phyloP scores from a whole-genome alignment of 129 eudicot species.

The Flaveria trinervia region DNA sequence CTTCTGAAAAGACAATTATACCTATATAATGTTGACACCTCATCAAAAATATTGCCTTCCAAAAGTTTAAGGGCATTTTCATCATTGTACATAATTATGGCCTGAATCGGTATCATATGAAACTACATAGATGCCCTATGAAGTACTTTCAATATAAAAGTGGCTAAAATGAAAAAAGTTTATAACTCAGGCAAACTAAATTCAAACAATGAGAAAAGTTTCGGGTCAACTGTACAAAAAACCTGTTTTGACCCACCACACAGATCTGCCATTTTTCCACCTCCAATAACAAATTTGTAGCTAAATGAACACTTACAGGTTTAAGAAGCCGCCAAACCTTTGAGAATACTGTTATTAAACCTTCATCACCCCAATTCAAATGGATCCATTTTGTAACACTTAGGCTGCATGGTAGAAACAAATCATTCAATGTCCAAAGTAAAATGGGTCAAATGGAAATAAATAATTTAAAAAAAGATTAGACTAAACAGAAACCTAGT shows the following conservation, averaged over 20 bases:
- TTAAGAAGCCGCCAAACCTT: constrained; percentile 82
- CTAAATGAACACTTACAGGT: constrained; percentile 52
- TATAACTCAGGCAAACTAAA: neutral
- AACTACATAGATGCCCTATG: neutral
- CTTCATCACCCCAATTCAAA: constrained; percentile 97
- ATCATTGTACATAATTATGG: neutral
- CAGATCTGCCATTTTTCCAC: neutral
- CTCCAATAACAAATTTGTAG: constrained; percentile 7
- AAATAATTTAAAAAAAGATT: neutral
- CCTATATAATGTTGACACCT: neutral
- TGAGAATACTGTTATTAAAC: constrained; percentile 65
- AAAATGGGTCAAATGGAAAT: neutral
- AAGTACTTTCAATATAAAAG: neutral
- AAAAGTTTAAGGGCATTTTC: neutral
- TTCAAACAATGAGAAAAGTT: neutral
- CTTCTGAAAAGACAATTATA: neutral
- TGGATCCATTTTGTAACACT: constrained; percentile 94
- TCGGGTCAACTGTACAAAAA: neutral
- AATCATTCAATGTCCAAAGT: neutral
- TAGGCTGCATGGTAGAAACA: constrained; percentile 54
- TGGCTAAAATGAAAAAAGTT: neutral
- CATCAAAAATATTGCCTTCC: neutral
- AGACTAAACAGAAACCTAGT: neutral
- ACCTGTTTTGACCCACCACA: neutral
- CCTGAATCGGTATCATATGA: neutral